Evolutionary conservation across 371 early-diverging fungal species (phyloP), one percentile per base, ranked within the genome.

Genomic region (Mortierella sp.): DNA sequence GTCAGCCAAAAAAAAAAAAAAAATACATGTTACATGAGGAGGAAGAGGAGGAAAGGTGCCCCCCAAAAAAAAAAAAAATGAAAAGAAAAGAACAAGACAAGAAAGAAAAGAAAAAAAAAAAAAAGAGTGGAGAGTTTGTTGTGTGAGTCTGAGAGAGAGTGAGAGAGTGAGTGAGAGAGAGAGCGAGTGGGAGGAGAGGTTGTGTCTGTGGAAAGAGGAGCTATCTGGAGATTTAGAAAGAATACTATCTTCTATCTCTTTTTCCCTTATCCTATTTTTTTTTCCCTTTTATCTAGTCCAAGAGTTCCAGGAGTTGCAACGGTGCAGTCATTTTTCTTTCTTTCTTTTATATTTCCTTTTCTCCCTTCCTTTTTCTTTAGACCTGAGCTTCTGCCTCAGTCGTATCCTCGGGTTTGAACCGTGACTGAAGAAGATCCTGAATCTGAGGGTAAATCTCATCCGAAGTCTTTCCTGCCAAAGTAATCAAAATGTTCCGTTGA

Each of bases 371-470:
- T 18, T n/a, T 62, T 51, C 43, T 45, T 44, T 45, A 21, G 18
- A 44, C 9, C 19, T 44, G 37, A 19, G 21, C 18, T 51, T 59
- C 15, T 37, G 64, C 71, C 58, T 56, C 71, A 28, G 64, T 12
- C 7, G 59, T 6, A 18, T 72, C 79, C 37, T 72, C 79, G 6
- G 69, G 79, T 53, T 63, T 72, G 51, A 72, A 79, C 16, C 79
- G 79, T 7, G 67, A 28, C 52, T 72, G 73, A 7, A 81, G 61
- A 43, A 75, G 62, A 7, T 76, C 68, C 23, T 83, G 76, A 58
- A 97, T 89, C 80, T 93, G 88, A n/a, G 96, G 97, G 77, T 90
- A 95, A 60, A 97, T 95, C 70, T 92, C 91, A 66, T 96, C 96
- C 18, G 94, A 95, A 15, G 96, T 96, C 14, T 84, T 83, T 26